Conservation (phyloP, 2,329 filamentous ascomycete species). For the Pyricularia sp. region DNA sequence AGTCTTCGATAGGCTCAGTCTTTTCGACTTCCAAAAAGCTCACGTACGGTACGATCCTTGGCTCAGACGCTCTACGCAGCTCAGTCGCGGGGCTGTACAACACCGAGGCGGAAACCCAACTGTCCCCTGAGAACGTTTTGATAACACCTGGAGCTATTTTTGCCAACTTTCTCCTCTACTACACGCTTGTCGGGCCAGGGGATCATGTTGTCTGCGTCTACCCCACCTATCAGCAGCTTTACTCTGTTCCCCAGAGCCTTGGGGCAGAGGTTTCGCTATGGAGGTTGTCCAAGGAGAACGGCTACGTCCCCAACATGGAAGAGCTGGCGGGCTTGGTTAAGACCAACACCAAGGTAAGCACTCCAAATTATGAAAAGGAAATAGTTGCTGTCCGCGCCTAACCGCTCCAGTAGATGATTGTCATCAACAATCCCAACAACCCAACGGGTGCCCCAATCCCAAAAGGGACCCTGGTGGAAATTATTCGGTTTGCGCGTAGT, state of each 20-base stretch:
- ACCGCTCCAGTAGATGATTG: slow-evolving; percentile 29
- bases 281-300: slow-evolving; percentile 55
- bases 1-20: slow-evolving; percentile 23
- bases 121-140: slow-evolving; percentile 58
- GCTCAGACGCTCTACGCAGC: slow-evolving; percentile 53
- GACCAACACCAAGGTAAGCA: slow-evolving; percentile 60
- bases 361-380: background rate
- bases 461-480: slow-evolving; percentile 40
- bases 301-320: slow-evolving; percentile 57
- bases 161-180: slow-evolving; percentile 76
- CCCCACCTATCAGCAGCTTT: slow-evolving; percentile 81
- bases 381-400: slow-evolving; percentile 23
- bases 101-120: background rate
- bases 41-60: slow-evolving; percentile 64
- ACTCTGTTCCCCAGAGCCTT: slow-evolving; percentile 62
- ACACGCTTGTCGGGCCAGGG: slow-evolving; percentile 59
- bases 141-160: slow-evolving; percentile 74
- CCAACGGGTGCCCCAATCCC: slow-evolving; percentile 67
- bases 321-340: slow-evolving; percentile 58
- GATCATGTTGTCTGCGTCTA: slow-evolving; percentile 84
- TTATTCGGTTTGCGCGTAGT: slow-evolving; percentile 54
- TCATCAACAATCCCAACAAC: slow-evolving; percentile 69
- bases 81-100: slow-evolving; percentile 53
- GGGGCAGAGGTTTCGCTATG: slow-evolving; percentile 73
- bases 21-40: slow-evolving; percentile 44